Percentiles rank a stretch among this genome's conserved stretches.
Evolutionary conservation across 495 filamentous ascomycete genomes (phyloP).

Genomic region (Aspergillus coremiiformis): DNA sequence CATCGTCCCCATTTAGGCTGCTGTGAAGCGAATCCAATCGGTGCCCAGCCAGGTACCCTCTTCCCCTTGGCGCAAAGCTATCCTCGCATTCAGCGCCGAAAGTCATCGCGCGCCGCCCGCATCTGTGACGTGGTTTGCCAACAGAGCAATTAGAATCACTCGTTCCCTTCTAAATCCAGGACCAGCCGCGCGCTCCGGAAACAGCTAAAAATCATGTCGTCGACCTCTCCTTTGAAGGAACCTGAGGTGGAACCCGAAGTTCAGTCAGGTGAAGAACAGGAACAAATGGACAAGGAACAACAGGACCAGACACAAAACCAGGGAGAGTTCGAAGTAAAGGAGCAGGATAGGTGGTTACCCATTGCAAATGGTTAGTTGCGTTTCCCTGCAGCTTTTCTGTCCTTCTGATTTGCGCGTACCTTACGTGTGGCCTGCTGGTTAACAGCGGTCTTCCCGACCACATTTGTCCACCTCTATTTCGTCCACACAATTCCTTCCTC

Average conservation of each 20-base stretch:
- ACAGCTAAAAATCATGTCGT: constrained; percentile 77
- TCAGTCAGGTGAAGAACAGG: constrained; percentile 84
- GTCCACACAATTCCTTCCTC: constrained; percentile 16
- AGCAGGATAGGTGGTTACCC: constrained; percentile 98
- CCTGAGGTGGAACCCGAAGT: constrained; percentile 82
- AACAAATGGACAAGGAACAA: constrained; percentile 63
- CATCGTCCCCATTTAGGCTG: constrained; percentile 27
- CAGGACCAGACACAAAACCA: constrained; percentile 57
- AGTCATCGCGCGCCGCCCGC: constrained; percentile 25
- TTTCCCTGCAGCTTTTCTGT: constrained; percentile 46
- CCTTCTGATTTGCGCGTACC: constrained; percentile 53
- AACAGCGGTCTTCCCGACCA: constrained; percentile 37
- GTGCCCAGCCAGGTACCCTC: constrained; percentile 34
- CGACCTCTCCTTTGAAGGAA: constrained; percentile 80
- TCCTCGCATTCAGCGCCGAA: constrained; percentile 23
- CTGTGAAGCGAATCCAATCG: constrained; percentile 35
- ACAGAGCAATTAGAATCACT: constrained; percentile 31
- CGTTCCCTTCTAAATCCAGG: constrained; percentile 26
- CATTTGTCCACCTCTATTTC: constrained; percentile 13
- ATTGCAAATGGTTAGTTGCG: constrained; percentile 98
- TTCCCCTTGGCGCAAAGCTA: constrained; percentile 23
- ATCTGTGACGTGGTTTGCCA: constrained; percentile 47
- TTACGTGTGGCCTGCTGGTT: constrained; percentile 43
- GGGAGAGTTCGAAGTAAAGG: constrained; percentile 97
- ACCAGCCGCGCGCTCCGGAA: constrained; percentile 18